Percentiles rank a stretch among this genome's conserved stretches.
Evolutionary conservation across 2,329 filamentous ascomycete species (phyloP).

Genomic region (Parafenestella ontariensis): DNA sequence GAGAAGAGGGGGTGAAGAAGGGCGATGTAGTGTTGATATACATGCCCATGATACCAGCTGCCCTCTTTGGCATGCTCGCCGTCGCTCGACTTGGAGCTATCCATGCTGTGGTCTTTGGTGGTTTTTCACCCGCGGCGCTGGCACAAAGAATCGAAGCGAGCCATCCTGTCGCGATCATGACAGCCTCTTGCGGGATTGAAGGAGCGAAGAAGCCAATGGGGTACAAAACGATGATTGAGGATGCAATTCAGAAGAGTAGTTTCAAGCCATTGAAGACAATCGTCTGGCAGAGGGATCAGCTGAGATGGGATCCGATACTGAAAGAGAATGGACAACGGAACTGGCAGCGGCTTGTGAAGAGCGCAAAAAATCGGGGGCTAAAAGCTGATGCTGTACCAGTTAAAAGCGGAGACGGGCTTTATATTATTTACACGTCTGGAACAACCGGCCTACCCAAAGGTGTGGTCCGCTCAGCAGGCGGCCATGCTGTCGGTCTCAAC

Average conservation of each 20-base stretch:
- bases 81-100: slow-evolving; percentile 82
- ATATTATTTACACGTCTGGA: slow-evolving; percentile 88
- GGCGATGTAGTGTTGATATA: slow-evolving; percentile 92
- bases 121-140: slow-evolving; percentile 81
- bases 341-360: slow-evolving; percentile 80
- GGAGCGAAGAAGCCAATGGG: slow-evolving; percentile 78
- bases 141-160: slow-evolving; percentile 89
- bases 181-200: slow-evolving; percentile 91
- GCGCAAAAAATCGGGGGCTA: slow-evolving; percentile 70
- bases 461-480: slow-evolving; percentile 80
- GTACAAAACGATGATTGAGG: slow-evolving; percentile 78
- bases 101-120: slow-evolving; percentile 91
- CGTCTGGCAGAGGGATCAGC: slow-evolving; percentile 83
- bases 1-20: slow-evolving; percentile 80
- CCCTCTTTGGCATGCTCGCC: slow-evolving; percentile 85
- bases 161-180: slow-evolving; percentile 77
- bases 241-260: slow-evolving; percentile 69
- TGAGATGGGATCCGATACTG: slow-evolving; percentile 74
- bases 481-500: slow-evolving; percentile 84
- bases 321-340: slow-evolving; percentile 73
- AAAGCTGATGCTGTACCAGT: slow-evolving; percentile 79
- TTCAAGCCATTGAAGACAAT: slow-evolving; percentile 77
- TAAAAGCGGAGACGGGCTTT: slow-evolving; percentile 78
- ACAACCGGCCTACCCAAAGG: slow-evolving; percentile 86
- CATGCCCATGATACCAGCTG: slow-evolving; percentile 96